Percentiles rank a stretch among this genome's conserved stretches.
Evolutionary conservation across 202 grass and related monocot species (phyloP).

Genomic region (Hordeum pubiflorum): DNA sequence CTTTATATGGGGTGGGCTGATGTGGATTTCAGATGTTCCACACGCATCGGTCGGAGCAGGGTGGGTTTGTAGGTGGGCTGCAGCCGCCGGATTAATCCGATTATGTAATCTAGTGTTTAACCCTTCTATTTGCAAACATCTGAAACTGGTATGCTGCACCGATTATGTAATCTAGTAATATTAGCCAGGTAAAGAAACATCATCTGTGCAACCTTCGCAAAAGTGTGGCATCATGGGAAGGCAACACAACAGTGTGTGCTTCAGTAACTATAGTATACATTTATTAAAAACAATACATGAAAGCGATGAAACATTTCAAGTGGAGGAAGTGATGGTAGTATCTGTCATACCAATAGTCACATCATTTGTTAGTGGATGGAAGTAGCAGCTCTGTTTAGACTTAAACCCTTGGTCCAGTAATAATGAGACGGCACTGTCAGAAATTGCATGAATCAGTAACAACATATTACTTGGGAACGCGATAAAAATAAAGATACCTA

Average conservation of each 20-base stretch:
- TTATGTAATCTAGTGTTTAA: no score
- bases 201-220: background rate
- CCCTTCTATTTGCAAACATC: no score
- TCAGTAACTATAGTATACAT: background rate
- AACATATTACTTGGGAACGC: background rate
- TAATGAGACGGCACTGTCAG: constrained; percentile 69
- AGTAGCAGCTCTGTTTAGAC: constrained; percentile 66
- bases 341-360: constrained; percentile 69
- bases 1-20: no score
- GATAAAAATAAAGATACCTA: background rate
- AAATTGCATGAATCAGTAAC: constrained; percentile 3
- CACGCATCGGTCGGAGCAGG: no score
- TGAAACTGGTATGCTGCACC: no score
- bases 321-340: background rate
- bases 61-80: no score
- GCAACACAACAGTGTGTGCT: background rate
- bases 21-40: no score
- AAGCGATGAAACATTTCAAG: background rate
- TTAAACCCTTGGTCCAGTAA: constrained; percentile 87
- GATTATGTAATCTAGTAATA: background rate
- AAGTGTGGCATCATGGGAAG: background rate
- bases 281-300: background rate
- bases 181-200: background rate
- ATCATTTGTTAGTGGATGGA: constrained; percentile 97
- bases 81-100: no score